Conservation (phyloP, 2,329 filamentous ascomycete genomes). For the Orbilia blumenaviensis region DNA sequence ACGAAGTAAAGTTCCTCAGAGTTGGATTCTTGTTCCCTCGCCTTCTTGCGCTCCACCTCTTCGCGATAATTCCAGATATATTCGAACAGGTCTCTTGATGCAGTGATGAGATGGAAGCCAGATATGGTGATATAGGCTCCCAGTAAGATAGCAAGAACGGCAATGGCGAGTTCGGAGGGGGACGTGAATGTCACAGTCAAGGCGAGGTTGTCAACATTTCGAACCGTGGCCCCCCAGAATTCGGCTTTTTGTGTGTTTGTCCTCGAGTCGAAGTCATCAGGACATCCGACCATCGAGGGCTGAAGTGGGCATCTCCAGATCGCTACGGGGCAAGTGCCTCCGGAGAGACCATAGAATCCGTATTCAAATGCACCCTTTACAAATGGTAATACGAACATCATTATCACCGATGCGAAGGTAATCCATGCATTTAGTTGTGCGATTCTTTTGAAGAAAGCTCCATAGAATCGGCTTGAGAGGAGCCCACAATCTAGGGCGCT, state of each 20-base stretch:
- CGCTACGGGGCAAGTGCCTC: constrained; percentile 28
- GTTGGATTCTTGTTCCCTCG: constrained; percentile 28
- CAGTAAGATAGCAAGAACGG: constrained; percentile 25
- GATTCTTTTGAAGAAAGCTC: constrained; percentile 23
- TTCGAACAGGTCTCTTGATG: constrained; percentile 15
- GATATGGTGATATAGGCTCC: constrained; percentile 39
- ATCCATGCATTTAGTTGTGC: constrained; percentile 36
- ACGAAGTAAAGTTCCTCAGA: constrained; percentile 46
- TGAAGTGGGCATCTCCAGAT: constrained; percentile 18
- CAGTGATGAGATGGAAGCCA: constrained; percentile 27
- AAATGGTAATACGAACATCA: constrained; percentile 41
- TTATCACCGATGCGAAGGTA: constrained; percentile 18
- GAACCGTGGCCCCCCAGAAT: constrained; percentile 17
- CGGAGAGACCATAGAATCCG: constrained; percentile 6
- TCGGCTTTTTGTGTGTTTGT: constrained; percentile 2
- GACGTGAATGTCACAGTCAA: constrained; percentile 11
- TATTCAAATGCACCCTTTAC: constrained; percentile 11
- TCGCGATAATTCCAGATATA: constrained; percentile 37
- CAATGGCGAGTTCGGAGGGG: constrained; percentile 21
- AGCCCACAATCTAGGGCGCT: constrained; percentile 43
- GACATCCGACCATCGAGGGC: constrained; percentile 28
- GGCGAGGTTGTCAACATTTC: constrained; percentile 14
- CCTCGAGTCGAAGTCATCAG: background rate
- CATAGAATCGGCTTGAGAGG: constrained; percentile 20
- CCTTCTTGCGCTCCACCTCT: constrained; percentile 39